These are phyloP conservation scores for Sarocladiaceae sp. DNA, from an alignment of 2,329 filamentous ascomycete species.

Conservation along the genomic window DNA sequence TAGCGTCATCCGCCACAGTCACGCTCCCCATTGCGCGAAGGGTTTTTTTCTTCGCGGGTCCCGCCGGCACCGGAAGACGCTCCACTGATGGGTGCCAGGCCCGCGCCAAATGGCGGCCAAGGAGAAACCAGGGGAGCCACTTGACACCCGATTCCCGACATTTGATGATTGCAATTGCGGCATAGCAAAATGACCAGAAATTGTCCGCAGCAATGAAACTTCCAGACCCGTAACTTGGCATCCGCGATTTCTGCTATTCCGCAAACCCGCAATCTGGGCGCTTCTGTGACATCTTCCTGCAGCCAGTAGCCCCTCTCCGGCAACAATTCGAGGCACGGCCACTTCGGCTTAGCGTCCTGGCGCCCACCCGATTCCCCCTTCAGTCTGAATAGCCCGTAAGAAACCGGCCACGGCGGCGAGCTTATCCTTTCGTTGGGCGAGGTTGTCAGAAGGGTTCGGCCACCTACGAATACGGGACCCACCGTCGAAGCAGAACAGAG, in stretches of 20 bases:
- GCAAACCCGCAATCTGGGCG: too few relatives aligned
- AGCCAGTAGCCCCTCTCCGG: neutral
- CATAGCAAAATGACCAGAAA: too few relatives aligned
- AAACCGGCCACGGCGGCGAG: neutral
- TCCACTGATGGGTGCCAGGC: neutral
- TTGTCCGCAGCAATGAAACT: too few relatives aligned
- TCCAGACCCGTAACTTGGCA: too few relatives aligned
- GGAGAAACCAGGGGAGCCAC: neutral
- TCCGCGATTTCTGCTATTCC: too few relatives aligned
- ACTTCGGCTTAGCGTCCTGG: neutral
- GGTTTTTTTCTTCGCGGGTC: neutral
- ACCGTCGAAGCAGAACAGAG: neutral
- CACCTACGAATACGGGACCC: neutral
- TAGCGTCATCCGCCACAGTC: neutral
- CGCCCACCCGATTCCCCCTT: neutral
- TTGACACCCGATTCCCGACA: neutral
- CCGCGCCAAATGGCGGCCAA: neutral
- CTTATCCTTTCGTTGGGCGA: conserved; percentile 1
- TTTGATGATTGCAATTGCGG: too few relatives aligned
- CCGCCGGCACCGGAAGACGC: conserved; percentile 1
- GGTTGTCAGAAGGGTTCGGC: neutral
- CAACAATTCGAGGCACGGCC: neutral
- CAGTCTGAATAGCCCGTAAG: neutral
- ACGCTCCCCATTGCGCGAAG: neutral
- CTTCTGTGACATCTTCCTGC: too few relatives aligned